These are phyloP conservation scores for Kalmanozyma brasiliensis DNA, from an alignment of 1,284 basidiomycete species.

Conservation along the genomic window DNA sequence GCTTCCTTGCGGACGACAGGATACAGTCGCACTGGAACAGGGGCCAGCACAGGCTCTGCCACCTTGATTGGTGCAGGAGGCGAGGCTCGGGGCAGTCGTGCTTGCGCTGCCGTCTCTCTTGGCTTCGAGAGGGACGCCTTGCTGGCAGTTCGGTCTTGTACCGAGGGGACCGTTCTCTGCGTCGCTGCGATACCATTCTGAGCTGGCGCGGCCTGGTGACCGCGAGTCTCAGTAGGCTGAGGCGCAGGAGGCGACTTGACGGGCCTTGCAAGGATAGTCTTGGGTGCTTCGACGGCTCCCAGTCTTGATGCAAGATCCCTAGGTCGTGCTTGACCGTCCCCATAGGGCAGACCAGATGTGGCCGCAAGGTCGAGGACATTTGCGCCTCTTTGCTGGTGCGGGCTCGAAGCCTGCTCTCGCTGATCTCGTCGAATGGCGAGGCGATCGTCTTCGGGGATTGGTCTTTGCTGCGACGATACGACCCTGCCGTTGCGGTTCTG, in stretches of 20 bases:
- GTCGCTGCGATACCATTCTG: background rate
- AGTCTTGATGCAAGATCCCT: slow-evolving; percentile 1
- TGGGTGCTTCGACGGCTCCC: slow-evolving; percentile 11
- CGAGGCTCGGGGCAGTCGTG: slow-evolving; percentile 4
- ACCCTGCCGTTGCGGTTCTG: slow-evolving; percentile 10
- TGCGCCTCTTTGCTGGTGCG: slow-evolving; percentile 8
- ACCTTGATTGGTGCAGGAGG: slow-evolving; percentile 1
- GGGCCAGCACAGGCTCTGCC: slow-evolving; percentile 10
- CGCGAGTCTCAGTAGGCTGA: slow-evolving; percentile 2
- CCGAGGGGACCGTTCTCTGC: slow-evolving; percentile 11
- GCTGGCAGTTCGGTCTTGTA: slow-evolving; percentile 4
- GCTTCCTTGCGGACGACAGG: slow-evolving; percentile 42
- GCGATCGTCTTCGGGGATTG: slow-evolving; percentile 10
- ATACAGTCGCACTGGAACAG: slow-evolving; percentile 19
- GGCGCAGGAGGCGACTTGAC: slow-evolving; percentile 8
- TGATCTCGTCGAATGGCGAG: slow-evolving; percentile 9
- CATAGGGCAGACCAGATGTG: slow-evolving; percentile 1
- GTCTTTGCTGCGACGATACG: slow-evolving; percentile 11
- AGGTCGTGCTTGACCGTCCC: background rate
- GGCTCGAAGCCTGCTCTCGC: slow-evolving; percentile 27
- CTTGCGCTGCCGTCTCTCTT: slow-evolving; percentile 9
- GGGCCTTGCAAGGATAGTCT: slow-evolving; percentile 33
- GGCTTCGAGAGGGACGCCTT: slow-evolving; percentile 5
- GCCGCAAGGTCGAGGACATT: background rate
- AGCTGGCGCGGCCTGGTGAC: background rate